Evolutionary conservation across 495 filamentous ascomycete species (phyloP), one percentile per base, ranked within the genome.

Genomic region (Amniculicola lignicola): DNA sequence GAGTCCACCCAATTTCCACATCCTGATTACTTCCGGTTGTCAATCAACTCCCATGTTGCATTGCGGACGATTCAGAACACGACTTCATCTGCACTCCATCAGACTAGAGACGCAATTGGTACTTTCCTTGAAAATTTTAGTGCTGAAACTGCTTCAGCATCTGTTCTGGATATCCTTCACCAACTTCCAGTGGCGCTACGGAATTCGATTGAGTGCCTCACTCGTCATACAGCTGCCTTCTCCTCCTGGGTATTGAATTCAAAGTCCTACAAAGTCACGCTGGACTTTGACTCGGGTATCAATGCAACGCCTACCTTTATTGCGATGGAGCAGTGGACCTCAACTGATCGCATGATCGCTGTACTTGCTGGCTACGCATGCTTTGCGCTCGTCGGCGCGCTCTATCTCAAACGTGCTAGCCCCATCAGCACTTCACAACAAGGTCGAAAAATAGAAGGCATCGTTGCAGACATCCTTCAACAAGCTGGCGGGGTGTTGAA

Each of bases 401-500:
- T 89, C 2, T 99, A 97, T 67, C 78, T 96, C 22, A 81, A 77
- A 16, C 76, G 85, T 38, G 83, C 82, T 15, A 77, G 76, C 4
- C 79, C 87, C 0, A 75, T 96, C 51, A 80, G 80, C 11, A 79
- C 79, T 2, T 75, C 77, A 4, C 81, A 82, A 50, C 77, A 82
- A 21, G 83, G 80, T 2, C 85, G 87, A 42, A 82, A 85, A 56
- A 80, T 87, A 56, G 89, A 95, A 62, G 85, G 83, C 4, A 72
- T 86, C 4, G 71, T 94, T 49, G 84, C 89, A n/a, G 92, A 96
- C 56, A 73, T 84, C 0, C 77, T 99, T 18, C 80, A 89, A 35
- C 93, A 99, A 73, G 93, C 93, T 31, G 93, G 93, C 35, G 93
- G 93, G 2, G 90, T 99, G 11, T 82, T 95, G 79, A 99, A 99